A percentile compares a stretch with the other conserved stretches of the same genome.
These are phyloP conservation scores for Saitozyma sp. DNA, from an alignment of 768 basidiomycete species.

Conservation along the genomic window DNA sequence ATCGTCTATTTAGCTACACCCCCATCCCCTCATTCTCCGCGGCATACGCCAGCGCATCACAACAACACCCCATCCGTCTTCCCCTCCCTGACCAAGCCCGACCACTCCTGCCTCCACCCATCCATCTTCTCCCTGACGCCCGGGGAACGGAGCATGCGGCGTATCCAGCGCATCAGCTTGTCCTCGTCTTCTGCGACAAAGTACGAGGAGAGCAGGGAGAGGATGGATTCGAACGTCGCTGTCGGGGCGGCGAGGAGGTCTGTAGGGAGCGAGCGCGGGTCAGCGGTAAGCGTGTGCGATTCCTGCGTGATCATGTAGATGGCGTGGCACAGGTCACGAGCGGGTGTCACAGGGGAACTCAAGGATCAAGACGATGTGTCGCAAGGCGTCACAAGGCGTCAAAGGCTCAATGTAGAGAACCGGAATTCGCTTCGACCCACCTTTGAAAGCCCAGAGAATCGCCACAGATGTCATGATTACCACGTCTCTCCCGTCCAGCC, in stretches of 20 bases:
- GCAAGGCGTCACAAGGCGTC: too few species aligned
- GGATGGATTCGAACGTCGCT: conserved; percentile 85
- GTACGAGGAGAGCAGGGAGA: conserved; percentile 88
- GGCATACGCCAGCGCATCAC: conserved; percentile 14
- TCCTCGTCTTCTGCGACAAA: conserved; percentile 93
- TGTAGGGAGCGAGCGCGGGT: conserved; percentile 44
- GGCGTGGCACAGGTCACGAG: background rate
- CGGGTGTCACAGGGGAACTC: too few species aligned
- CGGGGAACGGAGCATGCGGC: conserved; percentile 61
- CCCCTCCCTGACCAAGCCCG: conserved; percentile 53
- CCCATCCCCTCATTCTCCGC: background rate
- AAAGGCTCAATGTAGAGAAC: too few species aligned
- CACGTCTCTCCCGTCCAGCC: conserved; percentile 85
- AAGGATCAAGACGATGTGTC: too few species aligned
- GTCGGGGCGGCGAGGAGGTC: conserved; percentile 77
- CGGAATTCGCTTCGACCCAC: conserved; percentile 56
- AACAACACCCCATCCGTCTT: conserved; percentile 50
- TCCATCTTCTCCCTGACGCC: conserved; percentile 70
- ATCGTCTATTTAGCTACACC: background rate
- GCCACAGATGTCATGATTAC: conserved; percentile 82
- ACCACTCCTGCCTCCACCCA: conserved; percentile 80
- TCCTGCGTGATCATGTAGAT: background rate
- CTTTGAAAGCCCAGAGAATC: conserved; percentile 86
- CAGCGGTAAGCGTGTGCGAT: background rate
- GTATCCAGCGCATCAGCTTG: conserved; percentile 76